phyloP scores from a whole-genome alignment of 805 yeast genomes.

The Pichia kluyveri region DNA sequence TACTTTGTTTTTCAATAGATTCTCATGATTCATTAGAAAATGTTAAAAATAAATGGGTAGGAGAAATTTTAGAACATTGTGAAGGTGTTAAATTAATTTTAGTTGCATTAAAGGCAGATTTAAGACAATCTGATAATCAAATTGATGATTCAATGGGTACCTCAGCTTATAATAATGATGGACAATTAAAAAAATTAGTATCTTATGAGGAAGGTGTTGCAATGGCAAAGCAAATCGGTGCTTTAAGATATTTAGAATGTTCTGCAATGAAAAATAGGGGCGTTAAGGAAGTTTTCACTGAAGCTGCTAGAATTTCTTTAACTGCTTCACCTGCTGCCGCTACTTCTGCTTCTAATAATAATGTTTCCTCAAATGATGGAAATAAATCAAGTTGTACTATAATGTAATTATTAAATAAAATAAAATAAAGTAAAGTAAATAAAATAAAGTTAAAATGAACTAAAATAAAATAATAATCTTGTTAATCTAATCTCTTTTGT shows the following conservation, averaged over 20 bases:
- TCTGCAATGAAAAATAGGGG: slow-evolving; percentile 95
- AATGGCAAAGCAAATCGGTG: slow-evolving; percentile 90
- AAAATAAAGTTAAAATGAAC: background rate
- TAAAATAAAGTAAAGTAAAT: background rate
- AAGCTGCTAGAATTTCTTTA: slow-evolving; percentile 95
- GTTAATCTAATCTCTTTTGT: too few species aligned
- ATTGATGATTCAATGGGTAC: slow-evolving; percentile 17
- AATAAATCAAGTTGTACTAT: slow-evolving; percentile 16
- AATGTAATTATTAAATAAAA: slow-evolving; percentile 12
- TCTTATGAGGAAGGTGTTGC: slow-evolving; percentile 89
- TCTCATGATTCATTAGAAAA: slow-evolving; percentile 90
- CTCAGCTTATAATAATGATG: slow-evolving; percentile 20
- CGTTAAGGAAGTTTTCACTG: slow-evolving; percentile 98
- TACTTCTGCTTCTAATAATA: slow-evolving; percentile 20
- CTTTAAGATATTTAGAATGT: slow-evolving; percentile 90
- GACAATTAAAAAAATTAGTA: slow-evolving; percentile 44
- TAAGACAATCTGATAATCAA: slow-evolving; percentile 53
- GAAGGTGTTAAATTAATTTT: slow-evolving; percentile 90
- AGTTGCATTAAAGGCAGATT: slow-evolving; percentile 91
- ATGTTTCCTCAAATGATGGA: slow-evolving; percentile 29
- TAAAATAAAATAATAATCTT: too few species aligned
- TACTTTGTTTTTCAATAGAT: slow-evolving; percentile 92
- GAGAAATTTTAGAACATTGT: slow-evolving; percentile 94
- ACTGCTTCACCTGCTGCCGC: slow-evolving; percentile 76
- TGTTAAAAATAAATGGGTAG: slow-evolving; percentile 94